Conservation (phyloP, 352 stramenopile genomes). For the Pythium brachiatum region DNA sequence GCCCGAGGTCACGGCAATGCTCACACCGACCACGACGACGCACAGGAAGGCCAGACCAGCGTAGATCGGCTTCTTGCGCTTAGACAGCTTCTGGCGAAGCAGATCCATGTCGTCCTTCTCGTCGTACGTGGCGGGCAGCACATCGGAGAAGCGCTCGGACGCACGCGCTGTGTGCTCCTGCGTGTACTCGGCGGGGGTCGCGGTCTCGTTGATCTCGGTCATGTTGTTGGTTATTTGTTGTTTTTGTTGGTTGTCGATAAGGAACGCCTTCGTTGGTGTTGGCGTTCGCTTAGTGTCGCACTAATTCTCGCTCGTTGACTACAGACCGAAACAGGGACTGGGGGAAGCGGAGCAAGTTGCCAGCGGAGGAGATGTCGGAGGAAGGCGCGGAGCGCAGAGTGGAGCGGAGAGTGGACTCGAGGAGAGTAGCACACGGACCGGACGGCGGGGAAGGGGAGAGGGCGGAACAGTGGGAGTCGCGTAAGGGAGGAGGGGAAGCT, state of each 20-base stretch:
- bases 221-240: conserved; percentile 1
- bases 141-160: conserved; percentile 26
- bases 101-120: conserved; percentile 51
- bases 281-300: conserved; percentile 11
- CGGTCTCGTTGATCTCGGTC: neutral
- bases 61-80: conserved; percentile 59
- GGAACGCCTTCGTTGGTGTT: conserved; percentile 8
- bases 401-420: neutral
- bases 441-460: neutral
- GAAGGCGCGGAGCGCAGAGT: neutral
- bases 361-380: neutral
- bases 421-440: conserved; percentile 1
- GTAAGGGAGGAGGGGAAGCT: neutral
- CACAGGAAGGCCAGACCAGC: conserved; percentile 45
- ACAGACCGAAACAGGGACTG: conserved; percentile 17
- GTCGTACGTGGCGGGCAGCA: conserved; percentile 37
- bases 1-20: conserved; percentile 24
- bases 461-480: neutral
- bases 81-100: conserved; percentile 37
- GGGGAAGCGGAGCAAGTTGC: neutral
- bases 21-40: conserved; percentile 45
- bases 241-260: conserved; percentile 8
- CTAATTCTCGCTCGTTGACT: conserved; percentile 10
- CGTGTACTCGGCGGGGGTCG: conserved; percentile 28
- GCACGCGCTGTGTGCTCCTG: conserved; percentile 41